Evolutionary conservation across 306 rosid genomes (phyloP).

Genomic region (Rosa persica): DNA sequence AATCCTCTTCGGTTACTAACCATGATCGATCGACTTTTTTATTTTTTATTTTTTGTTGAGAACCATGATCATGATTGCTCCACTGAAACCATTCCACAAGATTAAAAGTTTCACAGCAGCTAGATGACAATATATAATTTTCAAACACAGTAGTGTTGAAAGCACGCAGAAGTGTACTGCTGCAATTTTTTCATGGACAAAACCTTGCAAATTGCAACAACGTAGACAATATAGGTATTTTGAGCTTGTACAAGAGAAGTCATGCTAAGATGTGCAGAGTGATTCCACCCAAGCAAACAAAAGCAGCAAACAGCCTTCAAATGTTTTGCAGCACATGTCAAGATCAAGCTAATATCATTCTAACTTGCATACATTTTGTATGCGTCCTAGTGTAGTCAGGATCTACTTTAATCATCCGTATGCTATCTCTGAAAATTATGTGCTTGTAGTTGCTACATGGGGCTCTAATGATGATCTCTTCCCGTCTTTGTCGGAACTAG

Average conservation of each 20-base stretch:
- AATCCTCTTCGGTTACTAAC: too few relatives aligned
- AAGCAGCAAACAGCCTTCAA: not conserved
- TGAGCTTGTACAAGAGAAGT: too few relatives aligned
- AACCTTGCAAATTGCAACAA: too few relatives aligned
- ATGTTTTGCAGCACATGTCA: not conserved
- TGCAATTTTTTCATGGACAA: not conserved
- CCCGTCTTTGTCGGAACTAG: not conserved
- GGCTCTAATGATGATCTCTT: not conserved
- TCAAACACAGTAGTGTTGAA: too few relatives aligned
- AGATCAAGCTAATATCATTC: not conserved
- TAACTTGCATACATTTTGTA: not conserved
- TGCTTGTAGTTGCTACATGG: not conserved
- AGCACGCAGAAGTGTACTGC: not conserved
- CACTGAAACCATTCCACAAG: not conserved
- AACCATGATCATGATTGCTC: too few relatives aligned
- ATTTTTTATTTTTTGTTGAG: too few relatives aligned
- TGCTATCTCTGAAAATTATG: not conserved
- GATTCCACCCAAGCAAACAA: not conserved
- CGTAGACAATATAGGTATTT: too few relatives aligned
- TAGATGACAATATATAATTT: not conserved
- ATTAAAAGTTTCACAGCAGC: not conserved
- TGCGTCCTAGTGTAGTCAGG: not conserved
- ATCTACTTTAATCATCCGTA: not conserved
- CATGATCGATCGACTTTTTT: too few relatives aligned
- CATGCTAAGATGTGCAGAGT: too few relatives aligned